phyloP scores from a whole-genome alignment of 768 basidiomycete species.

The Clavulina sp. region DNA sequence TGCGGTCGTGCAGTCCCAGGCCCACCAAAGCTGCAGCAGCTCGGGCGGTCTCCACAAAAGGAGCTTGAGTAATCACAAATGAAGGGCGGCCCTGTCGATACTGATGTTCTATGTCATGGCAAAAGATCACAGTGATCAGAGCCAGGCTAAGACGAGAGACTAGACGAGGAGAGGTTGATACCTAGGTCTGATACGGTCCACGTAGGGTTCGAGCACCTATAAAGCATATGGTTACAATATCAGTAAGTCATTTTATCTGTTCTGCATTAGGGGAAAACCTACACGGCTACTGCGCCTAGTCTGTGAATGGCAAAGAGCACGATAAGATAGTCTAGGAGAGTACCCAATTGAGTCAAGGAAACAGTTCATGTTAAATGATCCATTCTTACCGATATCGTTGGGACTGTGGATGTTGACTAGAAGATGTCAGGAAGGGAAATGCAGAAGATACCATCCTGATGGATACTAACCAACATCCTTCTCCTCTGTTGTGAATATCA shows the following conservation, averaged over 20 bases:
- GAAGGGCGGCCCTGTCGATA: constrained; percentile 7
- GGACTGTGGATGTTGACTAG: constrained; percentile 9
- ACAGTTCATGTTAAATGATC: background rate
- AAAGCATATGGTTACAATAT: too few relatives aligned
- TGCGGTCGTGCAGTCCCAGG: constrained; percentile 14
- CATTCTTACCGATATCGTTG: constrained; percentile 7
- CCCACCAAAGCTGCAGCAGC: constrained; percentile 12
- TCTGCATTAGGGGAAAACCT: too few relatives aligned
- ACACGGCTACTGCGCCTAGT: constrained; percentile 12
- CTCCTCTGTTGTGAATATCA: too few relatives aligned
- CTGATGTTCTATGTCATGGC: constrained; percentile 9
- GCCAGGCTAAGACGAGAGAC: background rate
- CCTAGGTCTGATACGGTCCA: constrained; percentile 12
- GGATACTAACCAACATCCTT: constrained; percentile 12
- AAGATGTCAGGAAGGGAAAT: too few relatives aligned
- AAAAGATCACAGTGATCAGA: background rate
- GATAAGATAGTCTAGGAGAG: constrained; percentile 13
- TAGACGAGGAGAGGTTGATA: too few relatives aligned
- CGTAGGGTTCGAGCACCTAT: constrained; percentile 9
- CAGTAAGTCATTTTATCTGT: too few relatives aligned
- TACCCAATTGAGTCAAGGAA: background rate
- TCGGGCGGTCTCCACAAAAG: constrained; percentile 7
- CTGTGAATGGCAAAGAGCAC: constrained; percentile 13
- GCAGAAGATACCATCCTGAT: too few relatives aligned
- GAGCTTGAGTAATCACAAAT: constrained; percentile 8